Evolutionary conservation across 352 stramenopile species (phyloP).

Genomic region (Globisporangium canariense): DNA sequence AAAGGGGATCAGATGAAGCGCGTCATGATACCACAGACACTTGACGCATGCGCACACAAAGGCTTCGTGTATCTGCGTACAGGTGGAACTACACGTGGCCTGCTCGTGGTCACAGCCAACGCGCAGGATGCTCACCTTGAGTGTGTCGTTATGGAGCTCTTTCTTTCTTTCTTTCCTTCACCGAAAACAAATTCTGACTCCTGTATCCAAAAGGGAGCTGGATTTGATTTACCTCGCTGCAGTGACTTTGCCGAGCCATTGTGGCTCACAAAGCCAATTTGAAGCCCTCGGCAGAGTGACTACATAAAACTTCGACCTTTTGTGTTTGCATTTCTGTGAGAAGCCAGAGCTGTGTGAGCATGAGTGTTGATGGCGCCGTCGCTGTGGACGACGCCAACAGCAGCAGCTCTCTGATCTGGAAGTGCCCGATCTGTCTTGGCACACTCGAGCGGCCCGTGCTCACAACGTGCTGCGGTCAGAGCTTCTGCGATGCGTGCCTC

Average conservation of each 20-base stretch:
- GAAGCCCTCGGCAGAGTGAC: neutral
- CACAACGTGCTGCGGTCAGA: constrained; percentile 59
- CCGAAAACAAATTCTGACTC: too few species aligned
- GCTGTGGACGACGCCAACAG: neutral
- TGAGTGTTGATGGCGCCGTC: neutral
- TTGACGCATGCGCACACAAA: too few species aligned
- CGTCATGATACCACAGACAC: neutral
- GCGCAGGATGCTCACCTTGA: neutral
- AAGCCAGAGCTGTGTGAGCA: neutral
- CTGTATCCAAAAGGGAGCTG: neutral
- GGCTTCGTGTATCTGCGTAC: too few species aligned
- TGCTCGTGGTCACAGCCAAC: neutral
- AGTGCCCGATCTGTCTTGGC: constrained; percentile 57
- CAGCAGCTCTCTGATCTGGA: constrained; percentile 22
- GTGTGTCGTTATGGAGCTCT: neutral
- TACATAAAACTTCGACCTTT: neutral
- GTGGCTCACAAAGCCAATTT: too few species aligned
- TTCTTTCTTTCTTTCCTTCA: neutral
- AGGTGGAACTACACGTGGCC: neutral
- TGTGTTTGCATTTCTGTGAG: too few species aligned
- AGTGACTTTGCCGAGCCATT: neutral
- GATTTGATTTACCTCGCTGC: neutral
- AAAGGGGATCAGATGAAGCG: neutral
- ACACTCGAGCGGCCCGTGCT: constrained; percentile 45
- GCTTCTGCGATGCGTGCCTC: constrained; percentile 59